Evolutionary conservation across 768 basidiomycete species (phyloP), one percentile per base, ranked within the genome.

Genomic region (Kwoniella pini): DNA sequence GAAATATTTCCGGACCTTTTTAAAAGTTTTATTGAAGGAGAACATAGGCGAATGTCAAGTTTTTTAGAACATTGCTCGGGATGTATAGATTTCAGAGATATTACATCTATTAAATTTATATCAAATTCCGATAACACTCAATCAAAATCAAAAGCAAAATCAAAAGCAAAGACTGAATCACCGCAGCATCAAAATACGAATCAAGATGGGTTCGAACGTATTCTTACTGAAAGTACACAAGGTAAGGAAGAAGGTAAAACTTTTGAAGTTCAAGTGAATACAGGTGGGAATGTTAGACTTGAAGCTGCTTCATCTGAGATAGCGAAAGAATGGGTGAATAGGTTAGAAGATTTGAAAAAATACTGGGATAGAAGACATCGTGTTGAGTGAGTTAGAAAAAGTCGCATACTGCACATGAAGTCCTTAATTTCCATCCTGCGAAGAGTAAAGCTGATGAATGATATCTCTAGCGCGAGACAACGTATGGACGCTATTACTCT

Each of bases 341-440:
- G 86, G 39, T 83, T 97, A 3, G 84, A 84, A 17, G 84, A 84
- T 26, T 82, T 94, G 31, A 79, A 87, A 39, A 75, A 80, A 3
- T 97, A 92, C 72, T 97, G 93, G 93, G 86, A 83, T 54, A 82
- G 84, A 45, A 83, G 87, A 21, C 88, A 92, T 68, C 84, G 84
- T 24, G 81, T 83, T 42, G 91, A 94, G 77, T 78, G 49, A 66
- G 77, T 72, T 36, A 6, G 19, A 44, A 9, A 24, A 7, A 27
- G 7, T 7, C 46, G n/a, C 19, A 48, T 13, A 4, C 19, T 6
- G 17, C 7, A 21, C 30, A 15, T 28, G 3, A 30, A 12, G 52
- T 26, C 17, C 28, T 62, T 12, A 60, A n/a, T 36, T 15, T 36
- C 15, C 33, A 36, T 36, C 33, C 33, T n/a, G n/a, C n/a, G n/a